A percentile compares a stretch with the other conserved stretches of the same genome.
Conservation (phyloP, 2,329 filamentous ascomycete species). For the Penicillium sp. region DNA sequence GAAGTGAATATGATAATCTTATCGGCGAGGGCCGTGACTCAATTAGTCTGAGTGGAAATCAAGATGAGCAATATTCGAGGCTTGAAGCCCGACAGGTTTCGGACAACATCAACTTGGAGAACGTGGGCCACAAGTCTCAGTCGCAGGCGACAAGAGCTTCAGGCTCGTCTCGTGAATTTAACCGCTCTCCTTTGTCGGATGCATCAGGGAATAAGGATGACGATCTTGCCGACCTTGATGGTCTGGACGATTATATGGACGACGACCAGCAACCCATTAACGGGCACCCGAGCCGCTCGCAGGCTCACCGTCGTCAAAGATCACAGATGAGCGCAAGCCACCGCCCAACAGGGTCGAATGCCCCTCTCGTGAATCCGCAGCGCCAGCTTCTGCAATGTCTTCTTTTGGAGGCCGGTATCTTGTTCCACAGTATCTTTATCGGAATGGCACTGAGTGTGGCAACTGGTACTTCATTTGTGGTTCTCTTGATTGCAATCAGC, state of each 20-base stretch:
- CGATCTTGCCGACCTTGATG: constrained; percentile 57
- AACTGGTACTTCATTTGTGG: constrained; percentile 75
- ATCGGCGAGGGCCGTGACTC: constrained; percentile 33
- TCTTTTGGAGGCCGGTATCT: constrained; percentile 77
- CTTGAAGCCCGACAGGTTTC: constrained; percentile 22
- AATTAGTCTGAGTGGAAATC: constrained; percentile 18
- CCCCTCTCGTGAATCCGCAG: constrained; percentile 58
- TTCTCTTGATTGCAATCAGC: constrained; percentile 76
- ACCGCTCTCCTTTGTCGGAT: constrained; percentile 18
- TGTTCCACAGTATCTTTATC: constrained; percentile 85
- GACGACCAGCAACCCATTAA: constrained; percentile 15
- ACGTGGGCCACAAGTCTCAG: constrained; percentile 11
- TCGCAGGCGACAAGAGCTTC: constrained; percentile 9
- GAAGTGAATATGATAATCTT: constrained; percentile 53
- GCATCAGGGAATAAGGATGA: constrained; percentile 54
- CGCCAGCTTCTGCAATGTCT: constrained; percentile 75
- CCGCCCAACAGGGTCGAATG: constrained; percentile 28
- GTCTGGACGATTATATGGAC: constrained; percentile 42
- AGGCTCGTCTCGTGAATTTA: constrained; percentile 19
- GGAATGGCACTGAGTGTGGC: constrained; percentile 84
- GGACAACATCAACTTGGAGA: constrained; percentile 25
- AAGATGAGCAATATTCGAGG: constrained; percentile 24
- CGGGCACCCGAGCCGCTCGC: constrained; percentile 12
- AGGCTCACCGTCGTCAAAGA: constrained; percentile 14
- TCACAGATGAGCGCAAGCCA: constrained; percentile 14